These are phyloP conservation scores for Rhazya stricta DNA, from an alignment of 257 asterid genomes.

Conservation along the genomic window DNA sequence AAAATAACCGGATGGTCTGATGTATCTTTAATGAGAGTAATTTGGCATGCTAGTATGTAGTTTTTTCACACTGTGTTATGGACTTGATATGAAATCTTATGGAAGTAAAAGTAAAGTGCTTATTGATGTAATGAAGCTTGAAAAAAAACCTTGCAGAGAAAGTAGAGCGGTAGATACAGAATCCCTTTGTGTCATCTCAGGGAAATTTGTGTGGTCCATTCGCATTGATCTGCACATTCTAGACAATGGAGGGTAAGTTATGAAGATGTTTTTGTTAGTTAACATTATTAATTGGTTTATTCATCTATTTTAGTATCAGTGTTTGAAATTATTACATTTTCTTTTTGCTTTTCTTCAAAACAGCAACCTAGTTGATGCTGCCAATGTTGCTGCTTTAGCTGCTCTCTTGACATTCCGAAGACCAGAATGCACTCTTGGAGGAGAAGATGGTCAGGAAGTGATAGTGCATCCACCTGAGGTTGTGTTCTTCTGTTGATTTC, in stretches of 20 bases:
- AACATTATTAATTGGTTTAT: not conserved
- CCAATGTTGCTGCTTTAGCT: constrained; percentile 92
- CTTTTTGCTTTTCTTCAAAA: constrained; percentile 13
- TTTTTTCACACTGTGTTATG: not conserved
- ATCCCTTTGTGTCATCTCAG: constrained; percentile 89
- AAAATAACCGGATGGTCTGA: not conserved
- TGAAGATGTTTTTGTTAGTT: constrained; percentile 10
- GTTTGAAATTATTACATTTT: constrained; percentile 10
- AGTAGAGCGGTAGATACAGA: constrained; percentile 97
- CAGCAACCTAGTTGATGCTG: constrained; percentile 96
- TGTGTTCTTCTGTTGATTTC: not conserved
- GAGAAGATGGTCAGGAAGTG: constrained; percentile 80
- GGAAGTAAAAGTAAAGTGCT: not conserved
- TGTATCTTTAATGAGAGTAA: not conserved
- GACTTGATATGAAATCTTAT: constrained; percentile 2
- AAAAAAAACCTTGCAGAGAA: constrained; percentile 50
- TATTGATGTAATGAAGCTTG: not conserved
- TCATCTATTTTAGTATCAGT: not conserved
- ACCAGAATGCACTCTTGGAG: constrained; percentile 86
- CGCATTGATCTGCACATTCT: constrained; percentile 85
- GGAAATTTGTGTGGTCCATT: constrained; percentile 93
- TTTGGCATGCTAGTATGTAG: not conserved
- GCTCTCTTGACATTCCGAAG: constrained; percentile 88
- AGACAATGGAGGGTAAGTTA: constrained; percentile 90
- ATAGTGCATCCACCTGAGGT: constrained; percentile 79